phyloP scores from a whole-genome alignment of 306 rosid genomes.

The Prunus mira region DNA sequence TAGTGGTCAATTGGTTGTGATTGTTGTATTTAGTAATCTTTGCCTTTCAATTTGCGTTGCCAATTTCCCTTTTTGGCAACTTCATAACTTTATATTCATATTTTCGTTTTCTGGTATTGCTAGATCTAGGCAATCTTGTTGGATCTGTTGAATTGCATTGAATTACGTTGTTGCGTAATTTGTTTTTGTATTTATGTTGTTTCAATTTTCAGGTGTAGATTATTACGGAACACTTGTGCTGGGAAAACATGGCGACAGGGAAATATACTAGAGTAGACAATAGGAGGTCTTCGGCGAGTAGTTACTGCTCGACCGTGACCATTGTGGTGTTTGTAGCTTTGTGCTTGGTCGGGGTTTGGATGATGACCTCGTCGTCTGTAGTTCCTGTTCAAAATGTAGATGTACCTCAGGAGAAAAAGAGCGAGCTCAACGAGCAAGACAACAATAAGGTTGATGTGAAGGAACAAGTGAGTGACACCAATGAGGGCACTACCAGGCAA shows the following conservation, averaged over 20 bases:
- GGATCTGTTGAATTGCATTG: not conserved
- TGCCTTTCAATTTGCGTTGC: not conserved
- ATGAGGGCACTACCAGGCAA: slow-evolving; percentile 43
- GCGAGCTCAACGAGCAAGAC: slow-evolving; percentile 37
- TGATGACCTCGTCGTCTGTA: slow-evolving; percentile 85
- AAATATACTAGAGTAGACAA: slow-evolving; percentile 71
- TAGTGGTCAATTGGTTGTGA: not conserved
- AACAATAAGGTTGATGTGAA: slow-evolving; percentile 41
- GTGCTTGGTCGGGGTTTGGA: slow-evolving; percentile 90
- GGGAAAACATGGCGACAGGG: slow-evolving; percentile 59
- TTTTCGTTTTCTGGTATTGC: not conserved
- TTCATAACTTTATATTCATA: not conserved
- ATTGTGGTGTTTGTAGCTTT: slow-evolving; percentile 83
- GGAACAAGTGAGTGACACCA: slow-evolving; percentile 39
- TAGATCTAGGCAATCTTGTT: not conserved
- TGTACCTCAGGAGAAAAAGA: slow-evolving; percentile 50
- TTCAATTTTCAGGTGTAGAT: slow-evolving; percentile 20
- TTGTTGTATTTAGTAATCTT: not conserved
- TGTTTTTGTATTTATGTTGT: not conserved
- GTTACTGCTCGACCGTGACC: slow-evolving; percentile 81
- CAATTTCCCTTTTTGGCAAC: not conserved
- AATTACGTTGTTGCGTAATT: not conserved
- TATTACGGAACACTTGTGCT: slow-evolving; percentile 15
- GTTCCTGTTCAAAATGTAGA: slow-evolving; percentile 75
- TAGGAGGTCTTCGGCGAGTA: slow-evolving; percentile 55